A percentile compares a stretch with the other conserved stretches of the same genome.
Conservation (phyloP, 2,329 filamentous ascomycete genomes). For the Cadophora malorum region DNA sequence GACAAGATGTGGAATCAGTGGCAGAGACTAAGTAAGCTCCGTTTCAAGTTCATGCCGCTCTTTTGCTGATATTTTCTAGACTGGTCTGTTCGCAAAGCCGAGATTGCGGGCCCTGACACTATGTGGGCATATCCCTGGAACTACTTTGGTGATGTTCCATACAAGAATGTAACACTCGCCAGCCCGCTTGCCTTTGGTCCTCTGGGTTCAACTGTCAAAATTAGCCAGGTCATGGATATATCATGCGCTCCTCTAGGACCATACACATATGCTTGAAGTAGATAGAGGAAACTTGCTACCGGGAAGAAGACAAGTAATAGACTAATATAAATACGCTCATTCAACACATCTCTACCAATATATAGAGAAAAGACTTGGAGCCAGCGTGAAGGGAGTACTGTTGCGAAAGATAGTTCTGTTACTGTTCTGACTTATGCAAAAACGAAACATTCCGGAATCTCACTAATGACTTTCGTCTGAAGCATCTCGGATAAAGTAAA, state of each 20-base stretch:
- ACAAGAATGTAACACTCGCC: conserved; percentile 22
- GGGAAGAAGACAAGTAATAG: not conserved
- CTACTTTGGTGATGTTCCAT: conserved; percentile 24
- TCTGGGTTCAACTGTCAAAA: conserved; percentile 17
- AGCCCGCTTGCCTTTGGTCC: conserved; percentile 10
- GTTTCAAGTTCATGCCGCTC: not conserved
- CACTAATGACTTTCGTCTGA: not conserved
- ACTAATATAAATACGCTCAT: not conserved
- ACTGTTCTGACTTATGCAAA: no score
- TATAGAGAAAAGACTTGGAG: no score
- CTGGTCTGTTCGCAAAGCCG: conserved; percentile 22
- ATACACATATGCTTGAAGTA: conserved; percentile 20
- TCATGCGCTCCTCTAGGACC: conserved; percentile 5
- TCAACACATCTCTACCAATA: no score
- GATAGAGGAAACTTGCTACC: not conserved
- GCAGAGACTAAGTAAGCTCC: conserved; percentile 8
- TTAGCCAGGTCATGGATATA: conserved; percentile 18
- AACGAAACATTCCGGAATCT: no score
- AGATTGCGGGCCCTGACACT: conserved; percentile 20
- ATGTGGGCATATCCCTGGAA: conserved; percentile 25
- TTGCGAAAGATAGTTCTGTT: no score
- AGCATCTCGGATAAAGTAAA: not conserved
- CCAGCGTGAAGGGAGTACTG: no score
- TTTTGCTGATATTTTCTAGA: not conserved
- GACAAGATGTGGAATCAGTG: conserved; percentile 20